These are phyloP conservation scores for Taphrina communis DNA, from an alignment of 1,139 yeast species.

Conservation along the genomic window DNA sequence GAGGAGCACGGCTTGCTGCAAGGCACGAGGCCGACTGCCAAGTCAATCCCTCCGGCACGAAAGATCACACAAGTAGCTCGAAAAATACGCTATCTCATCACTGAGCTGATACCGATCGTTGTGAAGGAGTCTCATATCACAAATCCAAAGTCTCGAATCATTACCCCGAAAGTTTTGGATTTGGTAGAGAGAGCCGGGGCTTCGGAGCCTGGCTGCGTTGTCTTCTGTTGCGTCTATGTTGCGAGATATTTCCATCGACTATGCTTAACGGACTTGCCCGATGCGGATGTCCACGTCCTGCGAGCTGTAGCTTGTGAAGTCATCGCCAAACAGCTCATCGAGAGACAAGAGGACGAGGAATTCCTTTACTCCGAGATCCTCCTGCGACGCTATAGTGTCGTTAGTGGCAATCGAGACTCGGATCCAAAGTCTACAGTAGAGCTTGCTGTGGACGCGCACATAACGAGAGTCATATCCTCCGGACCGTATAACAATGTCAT, in stretches of 20 bases:
- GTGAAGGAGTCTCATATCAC: constrained; percentile 61
- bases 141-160: constrained; percentile 65
- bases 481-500: constrained; percentile 24
- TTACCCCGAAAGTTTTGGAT: constrained; percentile 64
- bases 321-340: constrained; percentile 73
- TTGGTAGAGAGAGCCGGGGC: constrained; percentile 80
- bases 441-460: constrained; percentile 34
- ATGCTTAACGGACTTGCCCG: constrained; percentile 57
- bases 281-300: constrained; percentile 65
- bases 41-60: constrained; percentile 24
- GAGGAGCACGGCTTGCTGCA: constrained; percentile 15
- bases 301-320: constrained; percentile 74
- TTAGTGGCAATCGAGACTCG: constrained; percentile 70
- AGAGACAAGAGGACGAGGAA: constrained; percentile 62
- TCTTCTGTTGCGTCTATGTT: constrained; percentile 28
- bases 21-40: background rate
- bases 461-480: constrained; percentile 32
- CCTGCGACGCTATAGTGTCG: constrained; percentile 74
- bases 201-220: constrained; percentile 56
- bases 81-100: constrained; percentile 74
- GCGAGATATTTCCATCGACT: constrained; percentile 35
- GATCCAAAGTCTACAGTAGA: constrained; percentile 52
- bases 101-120: constrained; percentile 69
- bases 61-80: constrained; percentile 57
- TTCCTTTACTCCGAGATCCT: constrained; percentile 76